Conservation (phyloP, 116 monocot genomes). For the Papilionanthe hybrid region DNA sequence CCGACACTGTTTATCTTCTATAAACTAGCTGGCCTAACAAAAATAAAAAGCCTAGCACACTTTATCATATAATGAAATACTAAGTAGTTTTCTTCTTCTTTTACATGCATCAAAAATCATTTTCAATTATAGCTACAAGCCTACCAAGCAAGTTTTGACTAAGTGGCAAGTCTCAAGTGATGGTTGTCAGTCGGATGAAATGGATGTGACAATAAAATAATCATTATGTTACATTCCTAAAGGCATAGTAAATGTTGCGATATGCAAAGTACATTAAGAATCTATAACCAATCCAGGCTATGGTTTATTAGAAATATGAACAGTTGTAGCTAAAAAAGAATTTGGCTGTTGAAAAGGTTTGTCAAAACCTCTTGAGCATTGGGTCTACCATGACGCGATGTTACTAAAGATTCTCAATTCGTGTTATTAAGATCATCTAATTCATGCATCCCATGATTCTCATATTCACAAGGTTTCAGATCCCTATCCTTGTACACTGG, state of each 20-base stretch:
- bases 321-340: neutral
- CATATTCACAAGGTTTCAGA: neutral
- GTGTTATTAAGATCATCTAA: neutral
- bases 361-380: neutral
- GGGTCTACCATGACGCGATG: neutral
- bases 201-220: neutral
- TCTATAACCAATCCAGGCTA: neutral
- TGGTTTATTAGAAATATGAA: neutral
- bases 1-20: too few species aligned
- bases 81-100: too few species aligned
- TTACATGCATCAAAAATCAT: too few species aligned
- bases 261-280: neutral
- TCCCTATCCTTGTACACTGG: neutral
- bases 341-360: neutral
- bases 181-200: neutral
- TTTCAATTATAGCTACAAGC: too few species aligned
- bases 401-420: neutral
- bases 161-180: neutral
- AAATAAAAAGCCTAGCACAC: too few species aligned
- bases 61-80: too few species aligned
- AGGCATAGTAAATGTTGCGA: neutral
- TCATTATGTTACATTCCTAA: neutral
- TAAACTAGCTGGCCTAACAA: too few species aligned
- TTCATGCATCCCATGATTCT: neutral
- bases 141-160: too few species aligned